Evolutionary conservation across 2,329 filamentous ascomycete genomes (phyloP).

Genomic region (Talaromyces marneffei): DNA sequence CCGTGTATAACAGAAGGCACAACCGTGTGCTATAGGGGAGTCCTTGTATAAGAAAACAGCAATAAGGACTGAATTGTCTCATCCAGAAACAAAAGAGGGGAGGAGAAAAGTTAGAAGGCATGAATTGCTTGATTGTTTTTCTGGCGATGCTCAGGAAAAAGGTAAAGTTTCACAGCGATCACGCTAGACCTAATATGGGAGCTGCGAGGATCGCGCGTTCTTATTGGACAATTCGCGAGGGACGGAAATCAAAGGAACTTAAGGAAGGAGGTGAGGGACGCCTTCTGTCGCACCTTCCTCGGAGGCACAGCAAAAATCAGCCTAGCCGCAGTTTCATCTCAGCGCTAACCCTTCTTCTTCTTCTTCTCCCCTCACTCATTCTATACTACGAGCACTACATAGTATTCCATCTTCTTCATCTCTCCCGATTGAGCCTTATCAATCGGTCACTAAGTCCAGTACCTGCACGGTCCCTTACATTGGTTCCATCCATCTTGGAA

Average conservation of each 20-base stretch:
- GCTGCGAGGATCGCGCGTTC: neutral
- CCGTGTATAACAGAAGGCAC: neutral
- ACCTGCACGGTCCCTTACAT: conserved; percentile 4
- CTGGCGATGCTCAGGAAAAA: neutral
- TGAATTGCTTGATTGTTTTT: neutral
- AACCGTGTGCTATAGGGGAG: neutral
- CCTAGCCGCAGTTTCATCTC: neutral
- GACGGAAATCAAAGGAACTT: neutral
- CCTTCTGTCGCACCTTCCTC: conserved; percentile 3
- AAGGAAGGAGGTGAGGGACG: neutral
- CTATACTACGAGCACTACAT: no score
- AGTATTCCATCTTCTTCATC: neutral
- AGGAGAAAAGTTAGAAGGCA: neutral
- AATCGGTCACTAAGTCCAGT: neutral
- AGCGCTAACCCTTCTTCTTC: neutral
- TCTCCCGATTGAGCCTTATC: neutral
- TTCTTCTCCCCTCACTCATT: neutral
- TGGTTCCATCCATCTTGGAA: neutral
- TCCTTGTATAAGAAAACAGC: neutral
- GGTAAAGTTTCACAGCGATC: neutral
- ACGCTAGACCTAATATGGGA: neutral
- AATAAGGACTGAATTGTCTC: neutral
- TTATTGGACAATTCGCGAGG: conserved; percentile 1
- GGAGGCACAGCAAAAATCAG: neutral
- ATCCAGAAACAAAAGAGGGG: neutral